These are phyloP conservation scores for Marsdenia floribunda DNA, from an alignment of 257 asterid species.

Conservation along the genomic window DNA sequence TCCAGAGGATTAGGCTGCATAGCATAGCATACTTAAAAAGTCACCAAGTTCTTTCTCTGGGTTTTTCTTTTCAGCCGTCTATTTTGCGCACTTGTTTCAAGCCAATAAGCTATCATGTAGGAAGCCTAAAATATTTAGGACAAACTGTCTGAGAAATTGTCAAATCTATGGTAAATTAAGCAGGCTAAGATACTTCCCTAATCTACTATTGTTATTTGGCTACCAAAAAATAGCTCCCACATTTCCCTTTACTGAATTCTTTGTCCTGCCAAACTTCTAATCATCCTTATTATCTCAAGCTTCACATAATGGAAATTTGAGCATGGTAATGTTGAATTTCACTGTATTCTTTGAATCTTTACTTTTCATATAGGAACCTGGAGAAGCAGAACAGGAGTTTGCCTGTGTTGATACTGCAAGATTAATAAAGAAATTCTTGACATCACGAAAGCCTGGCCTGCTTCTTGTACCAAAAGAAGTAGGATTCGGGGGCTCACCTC, in stretches of 20 bases:
- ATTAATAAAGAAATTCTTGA: constrained; percentile 51
- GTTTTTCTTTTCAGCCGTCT: neutral
- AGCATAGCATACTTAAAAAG: neutral
- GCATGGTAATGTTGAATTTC: neutral
- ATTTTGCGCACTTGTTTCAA: neutral
- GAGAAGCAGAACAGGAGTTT: constrained; percentile 75
- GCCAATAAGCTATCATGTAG: neutral
- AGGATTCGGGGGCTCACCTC: constrained; percentile 64
- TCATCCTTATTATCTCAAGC: neutral
- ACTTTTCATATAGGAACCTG: constrained; percentile 50
- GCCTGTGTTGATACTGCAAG: constrained; percentile 49
- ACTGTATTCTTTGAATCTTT: neutral
- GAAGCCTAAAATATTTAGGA: neutral
- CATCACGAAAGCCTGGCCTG: constrained; percentile 46
- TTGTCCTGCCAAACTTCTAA: too few relatives aligned
- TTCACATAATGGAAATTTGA: neutral
- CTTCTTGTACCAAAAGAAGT: constrained; percentile 48
- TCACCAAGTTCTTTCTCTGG: neutral
- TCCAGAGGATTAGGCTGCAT: neutral
- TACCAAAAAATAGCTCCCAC: neutral
- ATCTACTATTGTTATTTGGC: neutral
- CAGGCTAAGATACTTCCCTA: neutral
- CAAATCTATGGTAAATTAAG: neutral
- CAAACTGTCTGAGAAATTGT: neutral
- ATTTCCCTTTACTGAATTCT: neutral